phyloP scores from a whole-genome alignment of 202 grass and related monocot genomes.

The Carex arenaria region DNA sequence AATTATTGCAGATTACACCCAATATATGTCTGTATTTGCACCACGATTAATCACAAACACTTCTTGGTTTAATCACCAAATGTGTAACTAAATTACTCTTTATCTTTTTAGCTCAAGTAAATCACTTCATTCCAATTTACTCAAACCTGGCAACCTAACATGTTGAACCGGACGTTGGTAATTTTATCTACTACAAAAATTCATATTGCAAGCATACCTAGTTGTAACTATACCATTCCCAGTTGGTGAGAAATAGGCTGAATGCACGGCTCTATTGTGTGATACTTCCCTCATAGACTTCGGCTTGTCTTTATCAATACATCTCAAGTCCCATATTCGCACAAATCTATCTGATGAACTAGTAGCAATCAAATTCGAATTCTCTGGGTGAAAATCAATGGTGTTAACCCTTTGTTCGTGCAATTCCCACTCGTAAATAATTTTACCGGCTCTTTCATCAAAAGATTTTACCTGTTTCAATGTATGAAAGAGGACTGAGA shows the following conservation, averaged over 20 bases:
- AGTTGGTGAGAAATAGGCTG: constrained; percentile 89
- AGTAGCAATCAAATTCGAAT: constrained; percentile 57
- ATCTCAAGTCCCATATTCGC: constrained; percentile 71
- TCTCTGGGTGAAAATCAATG: constrained; percentile 67
- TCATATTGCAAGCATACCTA: constrained; percentile 34
- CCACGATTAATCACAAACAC: neutral
- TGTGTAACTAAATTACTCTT: neutral
- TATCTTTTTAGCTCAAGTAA: neutral
- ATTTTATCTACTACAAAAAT: neutral
- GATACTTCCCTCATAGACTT: constrained; percentile 44
- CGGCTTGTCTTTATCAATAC: constrained; percentile 35
- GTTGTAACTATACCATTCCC: constrained; percentile 61
- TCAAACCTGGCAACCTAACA: neutral
- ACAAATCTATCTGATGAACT: constrained; percentile 56
- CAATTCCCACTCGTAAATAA: constrained; percentile 42
- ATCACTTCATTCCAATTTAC: neutral
- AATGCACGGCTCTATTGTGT: constrained; percentile 45
- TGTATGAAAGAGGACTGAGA: neutral
- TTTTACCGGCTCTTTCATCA: constrained; percentile 56
- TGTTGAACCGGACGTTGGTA: neutral
- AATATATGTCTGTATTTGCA: neutral
- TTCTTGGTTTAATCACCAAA: neutral
- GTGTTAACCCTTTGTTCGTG: constrained; percentile 63
- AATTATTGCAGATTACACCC: neutral
- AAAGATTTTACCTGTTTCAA: constrained; percentile 54